Conservation (phyloP, 139 green algal species). For the Trebouxia sp. region DNA sequence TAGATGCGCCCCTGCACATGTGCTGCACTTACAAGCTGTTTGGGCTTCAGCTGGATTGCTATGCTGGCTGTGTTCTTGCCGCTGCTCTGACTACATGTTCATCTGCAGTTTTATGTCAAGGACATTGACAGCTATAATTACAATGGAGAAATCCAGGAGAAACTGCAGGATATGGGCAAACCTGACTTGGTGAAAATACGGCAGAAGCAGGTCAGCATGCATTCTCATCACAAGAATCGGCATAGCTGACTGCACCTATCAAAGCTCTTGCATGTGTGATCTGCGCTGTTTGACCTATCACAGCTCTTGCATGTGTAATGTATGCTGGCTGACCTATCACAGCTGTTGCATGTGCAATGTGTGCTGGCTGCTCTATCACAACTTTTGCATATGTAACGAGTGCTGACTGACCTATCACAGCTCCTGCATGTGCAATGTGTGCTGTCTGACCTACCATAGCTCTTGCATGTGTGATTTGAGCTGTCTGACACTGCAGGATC, state of each 20-base stretch:
- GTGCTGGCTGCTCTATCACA: not conserved
- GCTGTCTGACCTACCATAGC: not conserved
- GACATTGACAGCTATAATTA: slow-evolving; percentile 3
- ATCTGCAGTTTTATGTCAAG: slow-evolving; percentile 3
- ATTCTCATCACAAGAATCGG: not conserved
- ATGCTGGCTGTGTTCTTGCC: not conserved
- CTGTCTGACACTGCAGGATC: slow-evolving; percentile 56
- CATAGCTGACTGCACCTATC: not conserved
- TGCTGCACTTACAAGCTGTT: not conserved
- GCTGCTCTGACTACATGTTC: not conserved
- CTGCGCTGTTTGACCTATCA: not conserved
- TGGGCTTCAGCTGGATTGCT: not conserved
- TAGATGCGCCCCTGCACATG: not conserved
- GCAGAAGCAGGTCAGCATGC: slow-evolving; percentile 7
- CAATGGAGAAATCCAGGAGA: slow-evolving; percentile 26
- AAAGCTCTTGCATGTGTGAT: not conserved
- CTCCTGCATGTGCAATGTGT: not conserved
- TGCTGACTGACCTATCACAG: not conserved
- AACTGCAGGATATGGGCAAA: slow-evolving; percentile 7
- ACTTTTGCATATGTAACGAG: not conserved
- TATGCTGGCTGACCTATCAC: not conserved
- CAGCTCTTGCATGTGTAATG: not conserved
- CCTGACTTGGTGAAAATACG: not conserved
- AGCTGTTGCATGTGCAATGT: not conserved
- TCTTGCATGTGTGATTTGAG: not conserved